Evolutionary conservation across 2,329 filamentous ascomycete genomes (phyloP), one percentile per base, ranked within the genome.

Genomic region (Ceratocystis harringtonii): DNA sequence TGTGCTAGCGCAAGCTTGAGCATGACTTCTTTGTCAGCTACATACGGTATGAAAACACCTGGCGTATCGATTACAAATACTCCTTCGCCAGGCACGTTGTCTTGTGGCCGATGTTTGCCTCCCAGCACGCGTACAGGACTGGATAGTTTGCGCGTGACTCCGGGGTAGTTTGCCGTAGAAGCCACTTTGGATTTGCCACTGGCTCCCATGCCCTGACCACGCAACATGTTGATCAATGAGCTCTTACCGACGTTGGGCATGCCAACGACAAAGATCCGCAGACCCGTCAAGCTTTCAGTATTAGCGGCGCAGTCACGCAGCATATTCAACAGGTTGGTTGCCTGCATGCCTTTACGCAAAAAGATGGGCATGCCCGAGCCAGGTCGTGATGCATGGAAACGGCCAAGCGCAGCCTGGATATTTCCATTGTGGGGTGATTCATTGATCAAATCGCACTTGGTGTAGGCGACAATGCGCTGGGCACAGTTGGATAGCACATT

Each of bases 181-280:
- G 92, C 89, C 0, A 85, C 92, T 73, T 92, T 95, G 32, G 73
- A 69, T 17, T 61, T 50, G 62, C 65, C 65, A 61, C 61, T 63
- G 44, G 36, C 10, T 12, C 62, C 69, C 69, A 89, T 81, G 50
- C 90, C 90, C 19, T 81, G 78, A 50, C 80, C 82, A 22, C 94
- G 86, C 61, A 97, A 81, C 17, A 86, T 83, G 74, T 99, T 99
- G 52, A 99, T 83, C n/a, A 99, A 79, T 1, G 92, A 91, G 60
- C 90, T 95, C 76, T 99, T 99, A 44, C 94, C 94, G 0, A 96
- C 90, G 73, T 99, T 99, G 44, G 94, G 94, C 92, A 99, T 96
- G 65, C 94, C 94, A 15, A 97, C 92, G 0, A 97, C 84, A 74
- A 99, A 82, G 66, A 91, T 83, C 61, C 91, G 84, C 70, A 90